Evolutionary conservation across 805 yeast genomes (phyloP).

Genomic region (Ogataea pilisensis): DNA sequence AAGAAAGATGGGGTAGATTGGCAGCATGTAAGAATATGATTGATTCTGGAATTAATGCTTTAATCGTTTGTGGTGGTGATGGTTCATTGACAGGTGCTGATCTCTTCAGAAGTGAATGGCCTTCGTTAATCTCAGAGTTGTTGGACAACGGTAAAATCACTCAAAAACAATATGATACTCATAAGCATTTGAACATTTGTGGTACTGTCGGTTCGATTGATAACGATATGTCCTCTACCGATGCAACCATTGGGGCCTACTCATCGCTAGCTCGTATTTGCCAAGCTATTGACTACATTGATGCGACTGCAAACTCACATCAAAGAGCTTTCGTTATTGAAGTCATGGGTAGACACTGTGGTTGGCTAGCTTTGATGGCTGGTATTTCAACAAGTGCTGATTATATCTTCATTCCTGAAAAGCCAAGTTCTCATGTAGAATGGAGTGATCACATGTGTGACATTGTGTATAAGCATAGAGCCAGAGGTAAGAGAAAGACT

Average conservation of each 20-base stretch:
- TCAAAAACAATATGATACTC: slow-evolving; percentile 39
- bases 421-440: slow-evolving; percentile 57
- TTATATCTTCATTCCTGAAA: slow-evolving; percentile 75
- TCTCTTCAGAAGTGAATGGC: slow-evolving; percentile 74
- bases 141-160: slow-evolving; percentile 42
- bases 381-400: slow-evolving; percentile 81
- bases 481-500: slow-evolving; percentile 71
- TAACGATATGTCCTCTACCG: slow-evolving; percentile 82
- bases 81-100: slow-evolving; percentile 84
- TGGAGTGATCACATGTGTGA: slow-evolving; percentile 69
- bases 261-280: slow-evolving; percentile 75
- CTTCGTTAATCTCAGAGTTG: slow-evolving; percentile 59
- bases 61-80: slow-evolving; percentile 81
- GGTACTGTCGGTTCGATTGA: slow-evolving; percentile 83
- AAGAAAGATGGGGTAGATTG: slow-evolving; percentile 62
- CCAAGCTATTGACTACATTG: slow-evolving; percentile 73
- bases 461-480: slow-evolving; percentile 60
- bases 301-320: slow-evolving; percentile 80
- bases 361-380: slow-evolving; percentile 81
- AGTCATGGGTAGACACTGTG: slow-evolving; percentile 89
- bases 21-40: slow-evolving; percentile 63
- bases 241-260: slow-evolving; percentile 77
- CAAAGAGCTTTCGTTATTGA: slow-evolving; percentile 81
- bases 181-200: slow-evolving; percentile 59
- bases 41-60: slow-evolving; percentile 68